Conservation (phyloP, 176 grass and related monocot genomes). For the Rhipidocladum racemiflorum region DNA sequence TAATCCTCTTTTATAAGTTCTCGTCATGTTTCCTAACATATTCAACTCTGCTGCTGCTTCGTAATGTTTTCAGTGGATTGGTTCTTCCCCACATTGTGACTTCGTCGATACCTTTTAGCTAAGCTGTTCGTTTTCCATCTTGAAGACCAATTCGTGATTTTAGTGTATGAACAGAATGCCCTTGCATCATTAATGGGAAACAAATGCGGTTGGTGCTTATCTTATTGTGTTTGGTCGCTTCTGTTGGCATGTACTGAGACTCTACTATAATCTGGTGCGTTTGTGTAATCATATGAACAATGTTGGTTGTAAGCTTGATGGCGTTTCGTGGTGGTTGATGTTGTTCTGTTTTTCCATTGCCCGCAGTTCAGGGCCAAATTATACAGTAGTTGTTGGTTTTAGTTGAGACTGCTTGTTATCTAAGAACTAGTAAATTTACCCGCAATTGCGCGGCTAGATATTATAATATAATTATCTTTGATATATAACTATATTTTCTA, state of each 20-base stretch:
- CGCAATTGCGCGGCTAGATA: no score
- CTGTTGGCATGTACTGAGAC: slow-evolving; percentile 25
- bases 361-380: background rate
- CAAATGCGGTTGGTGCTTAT: slow-evolving; percentile 26
- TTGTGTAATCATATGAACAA: background rate
- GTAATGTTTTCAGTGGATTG: background rate
- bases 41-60: background rate
- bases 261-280: slow-evolving; percentile 16
- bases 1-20: no score
- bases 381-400: background rate
- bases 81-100: slow-evolving; percentile 1
- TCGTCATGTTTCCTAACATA: background rate
- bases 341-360: background rate
- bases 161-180: background rate
- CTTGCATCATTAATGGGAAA: background rate
- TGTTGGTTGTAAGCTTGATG: background rate
- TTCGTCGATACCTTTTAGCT: background rate
- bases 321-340: background rate
- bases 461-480: no score
- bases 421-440: no score
- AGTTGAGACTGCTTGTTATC: slow-evolving; percentile 24
- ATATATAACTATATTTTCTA: no score
- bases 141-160: background rate
- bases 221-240: slow-evolving; percentile 23
- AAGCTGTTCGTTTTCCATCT: background rate